Base-by-base conservation (phyloP, 805 yeast species). In the Saccharomyces eubayanus region DNA sequence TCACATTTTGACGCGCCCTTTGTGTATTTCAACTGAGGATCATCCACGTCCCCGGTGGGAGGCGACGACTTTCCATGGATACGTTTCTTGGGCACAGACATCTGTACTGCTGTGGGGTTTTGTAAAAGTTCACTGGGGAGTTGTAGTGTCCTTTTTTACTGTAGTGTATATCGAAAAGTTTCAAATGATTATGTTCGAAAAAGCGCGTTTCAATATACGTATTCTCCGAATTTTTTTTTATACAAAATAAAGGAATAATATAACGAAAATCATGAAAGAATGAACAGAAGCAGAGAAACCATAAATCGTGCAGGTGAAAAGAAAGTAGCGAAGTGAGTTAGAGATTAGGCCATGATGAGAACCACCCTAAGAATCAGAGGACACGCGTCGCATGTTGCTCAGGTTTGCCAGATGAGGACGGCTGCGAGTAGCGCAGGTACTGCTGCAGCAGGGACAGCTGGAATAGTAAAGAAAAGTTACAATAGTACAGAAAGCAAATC, bases 21-120 rank as follows among this genome's bases (percentile, higher is more conserved):
- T 2, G 62, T 55, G 47, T 69, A 70, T 46, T 62, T 67, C 24
- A 63, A 59, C 12, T 59, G 59, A 1, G 60, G 51, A 27, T 63
- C 67, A 48, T 63, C 67, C 2, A 60, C 63, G 49, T 62, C 66
- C 21, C 51, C 27, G 4, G 56, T 31, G 21, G 46, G 4, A 10
- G 40, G 43, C 20, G 43, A 9, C 9, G 20, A 36, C 43, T 36
- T 36, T 9, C 28, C 47, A 45, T 53, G 46, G 27, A 8, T 31
- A 46, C 31, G 56, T 28, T 51, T 53, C 46, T 53, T 56, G 10
- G 53, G 11, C 41, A 31, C 20, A 46, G 57, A 52, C 57, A 55
- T 53, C 20, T 24, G 29, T 28, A 46, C 30, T 28, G 20, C 29
- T 20, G 48, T 28, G 30, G 14, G n/a, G 1, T 21, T 9, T 27